These are phyloP conservation scores for Macrotyloma uniflorum DNA, from an alignment of 306 rosid genomes.

Conservation along the genomic window DNA sequence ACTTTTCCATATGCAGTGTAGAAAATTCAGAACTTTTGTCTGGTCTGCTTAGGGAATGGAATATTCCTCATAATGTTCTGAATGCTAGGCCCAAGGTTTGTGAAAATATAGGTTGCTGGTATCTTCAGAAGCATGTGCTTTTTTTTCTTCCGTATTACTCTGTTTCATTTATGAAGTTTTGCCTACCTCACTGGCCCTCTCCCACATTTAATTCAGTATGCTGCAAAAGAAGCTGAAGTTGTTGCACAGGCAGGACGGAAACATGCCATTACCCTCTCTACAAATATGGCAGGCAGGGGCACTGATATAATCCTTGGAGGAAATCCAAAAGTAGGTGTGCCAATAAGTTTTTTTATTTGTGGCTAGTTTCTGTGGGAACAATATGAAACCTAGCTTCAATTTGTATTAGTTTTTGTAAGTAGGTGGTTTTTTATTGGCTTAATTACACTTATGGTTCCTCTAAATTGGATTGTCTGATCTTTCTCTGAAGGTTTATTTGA, in stretches of 20 bases:
- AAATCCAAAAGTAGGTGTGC: constrained; percentile 85
- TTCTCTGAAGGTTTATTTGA: neutral
- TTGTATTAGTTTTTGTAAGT: constrained; percentile 18
- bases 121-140: constrained; percentile 33
- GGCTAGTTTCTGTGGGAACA: constrained; percentile 18
- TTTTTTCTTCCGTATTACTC: constrained; percentile 23
- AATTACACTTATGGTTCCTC: neutral
- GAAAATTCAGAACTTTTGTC: constrained; percentile 91
- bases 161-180: constrained; percentile 8
- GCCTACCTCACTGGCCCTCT: neutral
- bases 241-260: constrained; percentile 98
- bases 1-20: constrained; percentile 66
- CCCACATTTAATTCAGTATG: constrained; percentile 62
- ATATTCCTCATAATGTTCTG: constrained; percentile 89
- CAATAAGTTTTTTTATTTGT: constrained; percentile 33
- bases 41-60: constrained; percentile 77
- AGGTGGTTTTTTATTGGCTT: constrained; percentile 18
- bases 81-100: constrained; percentile 96
- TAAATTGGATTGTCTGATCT: neutral
- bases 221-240: constrained; percentile 92
- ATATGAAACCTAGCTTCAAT: constrained; percentile 24
- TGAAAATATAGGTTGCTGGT: constrained; percentile 32
- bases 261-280: constrained; percentile 92
- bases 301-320: constrained; percentile 98
- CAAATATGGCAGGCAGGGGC: constrained; percentile 99